Base-by-base conservation (phyloP, 176 grass and related monocot genomes). In the Oryza longistaminata region DNA sequence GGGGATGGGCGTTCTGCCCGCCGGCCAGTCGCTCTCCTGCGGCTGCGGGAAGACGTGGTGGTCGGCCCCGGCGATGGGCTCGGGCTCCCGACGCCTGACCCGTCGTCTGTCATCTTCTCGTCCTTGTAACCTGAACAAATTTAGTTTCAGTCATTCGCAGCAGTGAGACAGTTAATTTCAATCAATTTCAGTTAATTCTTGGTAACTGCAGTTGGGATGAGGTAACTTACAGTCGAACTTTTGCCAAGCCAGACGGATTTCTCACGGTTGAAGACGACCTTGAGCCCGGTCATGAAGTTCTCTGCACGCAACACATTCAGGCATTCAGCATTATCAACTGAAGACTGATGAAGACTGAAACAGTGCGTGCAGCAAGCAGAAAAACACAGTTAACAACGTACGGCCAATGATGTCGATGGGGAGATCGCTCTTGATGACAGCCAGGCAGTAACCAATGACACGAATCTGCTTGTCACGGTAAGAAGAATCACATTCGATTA, bases 281-380 rank as follows among this genome's bases (percentile, higher is more conserved):
- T 92, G 7, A 95, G 90, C 11, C 83, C 93, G 14, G 81, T 73
- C 85, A 95, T 88, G 85, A 95, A 95, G 71, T 92, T 92, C 83
- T 95, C 93, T 95, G 93, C 62, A 71, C 2, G 17, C 3, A 43
- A 13, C 0, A 4, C 46, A 13, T 13, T 13, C 2, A 49, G 50
- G 1, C 46, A 13, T 13, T 13, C 2, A 49, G 50, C 16, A 55
- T 55, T 52, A 55, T 55, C 0, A 22, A 60, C 55, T 60, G 55
- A 22, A 60, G 19, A 60, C 8, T 6, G 14, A 19, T 60, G 55
- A 22, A 60, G 19, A 60, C 8, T 6, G 14, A 19, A 19, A 55
- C 44, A 40, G 8, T 40, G 39, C 44, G 13, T 50, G 48, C 3
- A 50, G 1, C 10, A 50, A 13, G 14, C 3, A 50, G 17, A 21